Evolutionary conservation across 2,329 filamentous ascomycete genomes (phyloP).

Genomic region (Trichophyton schoenleinii): DNA sequence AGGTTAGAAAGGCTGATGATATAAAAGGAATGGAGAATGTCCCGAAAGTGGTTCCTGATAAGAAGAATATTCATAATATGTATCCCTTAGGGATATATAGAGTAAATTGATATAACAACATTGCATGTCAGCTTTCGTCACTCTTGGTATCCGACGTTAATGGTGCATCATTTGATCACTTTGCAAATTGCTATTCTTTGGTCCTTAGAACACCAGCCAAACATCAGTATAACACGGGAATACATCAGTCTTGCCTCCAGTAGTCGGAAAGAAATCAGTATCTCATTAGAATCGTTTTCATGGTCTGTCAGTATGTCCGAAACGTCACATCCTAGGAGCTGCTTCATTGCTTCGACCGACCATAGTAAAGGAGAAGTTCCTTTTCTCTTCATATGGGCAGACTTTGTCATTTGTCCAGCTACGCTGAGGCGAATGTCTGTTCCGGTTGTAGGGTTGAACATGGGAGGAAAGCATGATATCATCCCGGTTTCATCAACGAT

Average conservation of each 20-base stretch:
- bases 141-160: background rate
- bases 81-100: constrained; percentile 9
- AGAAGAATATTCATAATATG: constrained; percentile 6
- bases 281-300: background rate
- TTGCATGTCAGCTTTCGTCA: background rate
- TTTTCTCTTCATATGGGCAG: background rate
- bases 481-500: constrained; percentile 35
- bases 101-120: background rate
- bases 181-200: constrained; percentile 11
- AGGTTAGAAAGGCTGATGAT: background rate
- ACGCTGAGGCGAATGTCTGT: constrained; percentile 28
- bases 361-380: constrained; percentile 34
- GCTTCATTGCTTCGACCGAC: constrained; percentile 33
- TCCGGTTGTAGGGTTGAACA: constrained; percentile 9
- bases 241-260: constrained; percentile 9
- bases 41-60: constrained; percentile 8
- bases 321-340: constrained; percentile 34
- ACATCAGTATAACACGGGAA: constrained; percentile 11
- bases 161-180: constrained; percentile 1
- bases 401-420: background rate
- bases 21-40: background rate
- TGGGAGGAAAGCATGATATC: constrained; percentile 16
- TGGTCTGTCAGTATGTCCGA: constrained; percentile 21
- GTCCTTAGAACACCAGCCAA: constrained; percentile 8
- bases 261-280: background rate